phyloP scores from a whole-genome alignment of 345 rosid genomes.

The Geranium brycei region DNA sequence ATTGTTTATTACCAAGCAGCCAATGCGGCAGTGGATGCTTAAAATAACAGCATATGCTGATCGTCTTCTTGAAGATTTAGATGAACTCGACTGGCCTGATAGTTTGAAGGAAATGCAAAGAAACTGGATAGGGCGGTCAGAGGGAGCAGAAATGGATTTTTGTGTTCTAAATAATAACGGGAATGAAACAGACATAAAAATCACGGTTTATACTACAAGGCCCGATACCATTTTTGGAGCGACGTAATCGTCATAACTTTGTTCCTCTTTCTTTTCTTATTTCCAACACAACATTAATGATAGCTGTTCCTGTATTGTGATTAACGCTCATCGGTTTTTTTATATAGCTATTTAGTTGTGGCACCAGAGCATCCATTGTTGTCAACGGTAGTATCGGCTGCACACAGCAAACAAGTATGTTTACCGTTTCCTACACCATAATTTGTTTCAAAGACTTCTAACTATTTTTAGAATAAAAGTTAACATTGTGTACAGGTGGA shows the following conservation, averaged over 20 bases:
- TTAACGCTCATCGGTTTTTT: conserved; percentile 8
- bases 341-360: conserved; percentile 73
- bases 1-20: conserved; percentile 97
- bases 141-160: conserved; percentile 74
- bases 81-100: conserved; percentile 93
- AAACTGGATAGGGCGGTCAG: conserved; percentile 93
- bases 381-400: conserved; percentile 37
- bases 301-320: conserved; percentile 10
- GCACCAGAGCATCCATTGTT: conserved; percentile 76
- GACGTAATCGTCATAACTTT: conserved; percentile 37
- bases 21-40: conserved; percentile 98
- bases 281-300: neutral
- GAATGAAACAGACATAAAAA: conserved; percentile 34
- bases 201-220: conserved; percentile 73
- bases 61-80: conserved; percentile 81
- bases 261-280: conserved; percentile 5
- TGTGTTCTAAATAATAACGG: conserved; percentile 41
- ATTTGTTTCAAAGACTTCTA: conserved; percentile 5
- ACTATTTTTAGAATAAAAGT: conserved; percentile 1
- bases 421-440: neutral
- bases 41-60: conserved; percentile 91
- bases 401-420: conserved; percentile 43
- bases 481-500: conserved; percentile 44
- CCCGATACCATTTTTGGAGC: conserved; percentile 92
- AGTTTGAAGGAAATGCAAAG: conserved; percentile 85